Percentiles rank a stretch among this genome's conserved stretches.
Evolutionary conservation across 2,329 filamentous ascomycete genomes (phyloP).

Genomic region (Scedosporium dehoogii): DNA sequence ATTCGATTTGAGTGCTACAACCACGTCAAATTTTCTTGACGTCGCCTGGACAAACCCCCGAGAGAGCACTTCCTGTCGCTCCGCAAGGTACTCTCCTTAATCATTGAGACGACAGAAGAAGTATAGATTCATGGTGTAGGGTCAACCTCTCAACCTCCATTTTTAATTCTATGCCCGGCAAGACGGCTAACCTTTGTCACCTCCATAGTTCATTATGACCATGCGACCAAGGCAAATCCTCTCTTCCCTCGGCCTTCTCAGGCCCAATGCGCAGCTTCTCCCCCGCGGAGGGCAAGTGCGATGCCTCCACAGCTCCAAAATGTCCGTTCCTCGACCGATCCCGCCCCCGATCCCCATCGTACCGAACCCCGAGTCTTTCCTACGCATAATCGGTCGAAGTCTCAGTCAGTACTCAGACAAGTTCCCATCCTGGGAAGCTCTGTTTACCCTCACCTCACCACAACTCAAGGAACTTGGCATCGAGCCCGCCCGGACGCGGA

Average conservation of each 20-base stretch:
- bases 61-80: not conserved
- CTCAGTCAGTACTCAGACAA: slow-evolving; percentile 76
- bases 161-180: not conserved
- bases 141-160: not conserved
- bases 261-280: not conserved
- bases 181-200: not conserved
- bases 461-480: slow-evolving; percentile 78
- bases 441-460: slow-evolving; percentile 70
- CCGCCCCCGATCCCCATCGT: slow-evolving; percentile 67
- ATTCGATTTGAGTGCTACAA: not conserved
- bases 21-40: not conserved
- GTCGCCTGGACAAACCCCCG: not conserved
- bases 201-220: not conserved
- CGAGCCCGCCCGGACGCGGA: slow-evolving; percentile 71
- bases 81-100: not conserved
- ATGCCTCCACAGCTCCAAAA: slow-evolving; percentile 32
- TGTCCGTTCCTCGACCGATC: slow-evolving; percentile 16
- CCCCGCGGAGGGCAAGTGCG: slow-evolving; percentile 21
- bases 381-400: slow-evolving; percentile 81
- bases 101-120: not conserved
- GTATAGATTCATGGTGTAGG: not conserved
- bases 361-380: slow-evolving; percentile 75
- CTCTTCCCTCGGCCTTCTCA: not conserved
- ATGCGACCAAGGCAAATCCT: not conserved
- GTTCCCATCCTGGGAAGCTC: slow-evolving; percentile 79